phyloP scores from a whole-genome alignment of 2,329 filamentous ascomycete species.

The Didymella segeticola region DNA sequence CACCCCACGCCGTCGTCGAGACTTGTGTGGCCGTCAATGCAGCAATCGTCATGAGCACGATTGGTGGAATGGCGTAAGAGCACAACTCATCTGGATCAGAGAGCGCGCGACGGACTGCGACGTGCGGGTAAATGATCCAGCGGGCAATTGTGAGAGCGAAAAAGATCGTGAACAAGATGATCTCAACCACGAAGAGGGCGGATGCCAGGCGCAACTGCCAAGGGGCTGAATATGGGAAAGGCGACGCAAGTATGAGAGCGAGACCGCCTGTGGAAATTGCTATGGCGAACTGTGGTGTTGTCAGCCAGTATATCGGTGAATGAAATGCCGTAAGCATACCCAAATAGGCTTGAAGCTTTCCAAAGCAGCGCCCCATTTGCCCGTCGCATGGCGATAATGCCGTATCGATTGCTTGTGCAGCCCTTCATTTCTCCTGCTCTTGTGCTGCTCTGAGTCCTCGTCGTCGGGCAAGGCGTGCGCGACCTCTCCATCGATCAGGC shows the following conservation, averaged over 20 bases:
- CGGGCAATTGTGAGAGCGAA: neutral
- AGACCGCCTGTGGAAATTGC: constrained; percentile 12
- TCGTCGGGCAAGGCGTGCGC: neutral
- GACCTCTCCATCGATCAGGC: constrained; percentile 1
- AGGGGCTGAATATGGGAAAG: constrained; percentile 9
- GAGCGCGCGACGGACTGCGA: constrained; percentile 8
- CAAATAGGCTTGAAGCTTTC: constrained; percentile 14
- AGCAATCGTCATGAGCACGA: constrained; percentile 11
- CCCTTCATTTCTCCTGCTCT: constrained; percentile 5
- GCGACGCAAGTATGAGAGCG: constrained; percentile 8
- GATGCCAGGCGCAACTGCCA: constrained; percentile 12
- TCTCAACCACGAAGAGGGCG: constrained; percentile 9
- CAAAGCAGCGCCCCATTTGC: constrained; percentile 12
- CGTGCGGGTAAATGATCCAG: constrained; percentile 12
- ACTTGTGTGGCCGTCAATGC: constrained; percentile 10
- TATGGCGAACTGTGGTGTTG: constrained; percentile 2
- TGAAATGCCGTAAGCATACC: neutral
- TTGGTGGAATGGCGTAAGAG: constrained; percentile 13
- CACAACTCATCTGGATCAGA: constrained; percentile 9
- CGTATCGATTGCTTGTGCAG: constrained; percentile 5
- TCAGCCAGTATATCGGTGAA: neutral
- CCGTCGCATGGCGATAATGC: constrained; percentile 11
- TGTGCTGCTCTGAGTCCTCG: constrained; percentile 13
- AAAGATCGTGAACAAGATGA: neutral
- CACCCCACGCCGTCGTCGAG: constrained; percentile 4